These are phyloP conservation scores for Cyamopsis tetragonoloba DNA, from an alignment of 306 rosid genomes.

Conservation along the genomic window DNA sequence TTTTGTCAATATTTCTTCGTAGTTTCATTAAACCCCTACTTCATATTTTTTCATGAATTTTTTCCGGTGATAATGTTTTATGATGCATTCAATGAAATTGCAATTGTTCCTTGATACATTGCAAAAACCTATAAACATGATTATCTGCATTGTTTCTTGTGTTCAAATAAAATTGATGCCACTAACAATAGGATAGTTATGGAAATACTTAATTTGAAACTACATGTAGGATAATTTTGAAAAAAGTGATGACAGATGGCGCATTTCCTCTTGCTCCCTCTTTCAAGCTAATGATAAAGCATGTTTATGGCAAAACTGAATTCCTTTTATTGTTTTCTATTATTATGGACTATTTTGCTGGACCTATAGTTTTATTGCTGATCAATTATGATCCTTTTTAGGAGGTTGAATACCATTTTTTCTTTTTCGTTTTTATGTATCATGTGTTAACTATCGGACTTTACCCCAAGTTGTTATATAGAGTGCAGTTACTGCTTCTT, in stretches of 20 bases:
- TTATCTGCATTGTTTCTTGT: background rate
- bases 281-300: too few relatives aligned
- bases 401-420: too few relatives aligned
- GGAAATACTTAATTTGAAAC: background rate
- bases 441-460: conserved; percentile 93
- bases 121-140: background rate
- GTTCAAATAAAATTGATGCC: background rate
- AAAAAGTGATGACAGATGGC: background rate
- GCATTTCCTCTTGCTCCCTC: too few relatives aligned
- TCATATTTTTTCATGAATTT: background rate
- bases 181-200: background rate
- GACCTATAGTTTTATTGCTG: too few relatives aligned
- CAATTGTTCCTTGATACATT: background rate
- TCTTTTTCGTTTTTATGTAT: too few relatives aligned
- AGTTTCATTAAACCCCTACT: background rate
- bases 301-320: too few relatives aligned
- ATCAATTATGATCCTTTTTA: too few relatives aligned
- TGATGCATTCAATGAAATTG: background rate
- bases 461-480: conserved; percentile 98
- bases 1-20: background rate
- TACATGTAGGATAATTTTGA: background rate
- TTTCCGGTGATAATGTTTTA: background rate
- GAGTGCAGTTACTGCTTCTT: conserved; percentile 99
- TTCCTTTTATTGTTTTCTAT: too few relatives aligned
- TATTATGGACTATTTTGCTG: too few relatives aligned